phyloP scores from a whole-genome alignment of 345 rosid genomes.

The Euphorbia lathyris region DNA sequence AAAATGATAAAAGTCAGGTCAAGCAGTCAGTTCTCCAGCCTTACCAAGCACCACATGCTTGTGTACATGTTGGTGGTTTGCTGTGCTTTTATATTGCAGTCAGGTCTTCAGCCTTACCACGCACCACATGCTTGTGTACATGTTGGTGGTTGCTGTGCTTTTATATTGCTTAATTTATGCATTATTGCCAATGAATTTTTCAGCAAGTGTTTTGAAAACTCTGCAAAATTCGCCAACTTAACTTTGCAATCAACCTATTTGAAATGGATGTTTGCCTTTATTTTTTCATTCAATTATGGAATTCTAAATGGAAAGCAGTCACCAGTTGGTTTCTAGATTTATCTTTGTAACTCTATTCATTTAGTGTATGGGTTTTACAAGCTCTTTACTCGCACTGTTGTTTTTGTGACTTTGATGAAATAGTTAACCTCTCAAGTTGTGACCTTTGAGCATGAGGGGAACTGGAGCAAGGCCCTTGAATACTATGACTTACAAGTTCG shows the following conservation, averaged over 20 bases:
- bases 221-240: background rate
- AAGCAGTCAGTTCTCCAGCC: background rate
- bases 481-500: constrained; percentile 89
- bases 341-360: background rate
- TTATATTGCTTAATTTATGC: background rate
- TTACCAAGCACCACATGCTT: background rate
- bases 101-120: too few relatives aligned
- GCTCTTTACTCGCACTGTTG: constrained; percentile 11
- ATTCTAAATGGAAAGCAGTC: background rate
- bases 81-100: background rate
- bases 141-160: background rate
- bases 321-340: background rate
- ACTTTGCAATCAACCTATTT: background rate
- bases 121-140: background rate
- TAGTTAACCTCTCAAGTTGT: constrained; percentile 86
- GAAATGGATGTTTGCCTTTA: background rate
- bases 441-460: constrained; percentile 94
- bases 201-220: background rate
- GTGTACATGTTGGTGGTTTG: background rate
- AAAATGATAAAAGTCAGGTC: background rate
- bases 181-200: background rate
- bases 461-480: constrained; percentile 95
- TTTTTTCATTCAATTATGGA: background rate
- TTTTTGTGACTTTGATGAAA: constrained; percentile 23
- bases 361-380: background rate